phyloP scores from a whole-genome alignment of 2,329 filamentous ascomycete genomes.

The Fusarium goolgardi region DNA sequence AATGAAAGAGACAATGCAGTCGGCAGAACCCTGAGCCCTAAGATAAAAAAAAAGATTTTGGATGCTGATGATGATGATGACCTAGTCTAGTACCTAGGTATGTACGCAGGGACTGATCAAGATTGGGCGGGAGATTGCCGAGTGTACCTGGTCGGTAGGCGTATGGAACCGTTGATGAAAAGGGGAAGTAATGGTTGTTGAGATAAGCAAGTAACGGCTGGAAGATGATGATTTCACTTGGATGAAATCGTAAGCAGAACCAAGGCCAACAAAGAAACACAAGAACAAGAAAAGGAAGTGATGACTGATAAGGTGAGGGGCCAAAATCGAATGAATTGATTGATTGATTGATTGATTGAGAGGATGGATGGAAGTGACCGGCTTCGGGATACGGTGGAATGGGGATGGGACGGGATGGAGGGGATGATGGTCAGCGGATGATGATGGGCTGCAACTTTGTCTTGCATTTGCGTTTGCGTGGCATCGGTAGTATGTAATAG shows the following conservation, averaged over 20 bases:
- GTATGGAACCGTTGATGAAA: constrained; percentile 14
- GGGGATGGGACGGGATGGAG: constrained; percentile 19
- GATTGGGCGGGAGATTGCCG: constrained; percentile 24
- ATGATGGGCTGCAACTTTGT: constrained; percentile 16
- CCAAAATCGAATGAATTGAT: constrained; percentile 14
- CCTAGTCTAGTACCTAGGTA: not conserved
- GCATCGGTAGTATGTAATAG: not conserved
- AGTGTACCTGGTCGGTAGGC: constrained; percentile 17
- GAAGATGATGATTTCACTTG: constrained; percentile 5
- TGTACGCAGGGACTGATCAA: constrained; percentile 23
- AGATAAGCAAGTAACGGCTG: constrained; percentile 18
- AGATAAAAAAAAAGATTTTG: constrained; percentile 34
- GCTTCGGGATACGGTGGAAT: constrained; percentile 30
- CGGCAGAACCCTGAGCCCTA: constrained; percentile 31
- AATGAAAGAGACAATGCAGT: not conserved
- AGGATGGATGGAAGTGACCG: constrained; percentile 30
- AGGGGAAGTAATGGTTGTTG: constrained; percentile 15
- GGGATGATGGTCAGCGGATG: constrained; percentile 39
- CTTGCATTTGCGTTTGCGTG: constrained; percentile 18
- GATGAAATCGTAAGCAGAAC: constrained; percentile 10
- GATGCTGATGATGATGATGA: constrained; percentile 24
- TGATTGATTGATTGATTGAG: constrained; percentile 13
- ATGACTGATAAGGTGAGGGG: constrained; percentile 29
- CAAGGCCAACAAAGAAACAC: constrained; percentile 12
- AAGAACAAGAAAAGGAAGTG: constrained; percentile 5